Conservation (phyloP, 2,329 filamentous ascomycete genomes). For the Akanthomyces dipterigenus region DNA sequence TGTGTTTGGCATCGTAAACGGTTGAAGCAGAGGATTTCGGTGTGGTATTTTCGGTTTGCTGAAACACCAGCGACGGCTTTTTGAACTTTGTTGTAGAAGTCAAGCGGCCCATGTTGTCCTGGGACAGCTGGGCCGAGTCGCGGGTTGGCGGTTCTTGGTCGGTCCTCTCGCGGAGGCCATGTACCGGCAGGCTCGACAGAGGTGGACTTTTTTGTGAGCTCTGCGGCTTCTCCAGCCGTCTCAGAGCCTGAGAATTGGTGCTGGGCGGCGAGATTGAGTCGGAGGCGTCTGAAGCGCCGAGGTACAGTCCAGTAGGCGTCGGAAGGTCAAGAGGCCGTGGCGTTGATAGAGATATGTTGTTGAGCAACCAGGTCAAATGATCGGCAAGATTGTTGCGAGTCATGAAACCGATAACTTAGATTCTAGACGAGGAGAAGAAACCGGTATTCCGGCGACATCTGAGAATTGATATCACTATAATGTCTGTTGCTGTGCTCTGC, state of each 20-base stretch:
- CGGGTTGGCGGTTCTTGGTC: neutral
- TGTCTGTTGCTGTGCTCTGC: neutral
- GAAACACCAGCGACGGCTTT: conserved; percentile 37
- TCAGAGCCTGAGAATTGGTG: neutral
- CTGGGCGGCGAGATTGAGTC: neutral
- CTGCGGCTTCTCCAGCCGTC: neutral
- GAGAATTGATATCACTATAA: neutral
- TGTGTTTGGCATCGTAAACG: neutral
- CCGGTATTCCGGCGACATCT: neutral
- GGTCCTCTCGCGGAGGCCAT: conserved; percentile 3
- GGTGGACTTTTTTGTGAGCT: neutral
- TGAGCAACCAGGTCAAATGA: conserved; percentile 52
- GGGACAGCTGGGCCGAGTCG: conserved; percentile 1
- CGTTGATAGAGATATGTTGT: conserved; percentile 36
- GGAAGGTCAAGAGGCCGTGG: conserved; percentile 32
- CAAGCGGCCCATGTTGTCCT: conserved; percentile 38
- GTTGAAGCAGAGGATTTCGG: conserved; percentile 21
- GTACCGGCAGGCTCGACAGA: neutral
- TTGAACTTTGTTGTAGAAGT: conserved; percentile 37
- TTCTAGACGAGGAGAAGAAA: neutral
- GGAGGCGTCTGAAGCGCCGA: conserved; percentile 5
- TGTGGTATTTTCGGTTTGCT: conserved; percentile 35
- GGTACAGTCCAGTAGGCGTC: conserved; percentile 23
- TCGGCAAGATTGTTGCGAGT: conserved; percentile 55
- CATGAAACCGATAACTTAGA: conserved; percentile 41